These are phyloP conservation scores for Serendipita vermifera DNA, from an alignment of 768 basidiomycete species.

Conservation along the genomic window DNA sequence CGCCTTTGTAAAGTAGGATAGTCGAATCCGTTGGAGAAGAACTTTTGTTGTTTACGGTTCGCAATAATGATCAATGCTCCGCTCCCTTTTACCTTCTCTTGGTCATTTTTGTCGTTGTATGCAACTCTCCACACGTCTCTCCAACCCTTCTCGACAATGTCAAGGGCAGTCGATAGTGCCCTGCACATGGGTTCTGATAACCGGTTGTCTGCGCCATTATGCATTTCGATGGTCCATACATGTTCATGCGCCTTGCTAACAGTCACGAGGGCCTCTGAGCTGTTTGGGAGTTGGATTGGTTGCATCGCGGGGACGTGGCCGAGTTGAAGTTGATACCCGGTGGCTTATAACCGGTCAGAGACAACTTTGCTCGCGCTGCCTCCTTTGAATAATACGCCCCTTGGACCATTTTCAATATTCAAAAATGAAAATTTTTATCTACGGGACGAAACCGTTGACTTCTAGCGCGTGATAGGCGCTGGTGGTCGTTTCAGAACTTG, in stretches of 20 bases:
- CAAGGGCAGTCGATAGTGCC: constrained; percentile 15
- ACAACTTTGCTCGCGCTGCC: too few species aligned
- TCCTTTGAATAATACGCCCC: too few species aligned
- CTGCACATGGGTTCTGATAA: constrained; percentile 12
- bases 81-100: constrained; percentile 10
- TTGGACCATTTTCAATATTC: too few species aligned
- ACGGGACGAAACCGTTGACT: too few species aligned
- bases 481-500: too few species aligned
- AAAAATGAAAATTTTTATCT: too few species aligned
- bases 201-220: constrained; percentile 17
- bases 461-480: too few species aligned
- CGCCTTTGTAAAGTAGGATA: constrained; percentile 10
- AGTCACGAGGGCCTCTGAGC: constrained; percentile 4
- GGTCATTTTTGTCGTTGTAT: constrained; percentile 1
- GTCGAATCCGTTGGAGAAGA: constrained; percentile 16
- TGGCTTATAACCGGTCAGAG: neutral
- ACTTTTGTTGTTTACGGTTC: constrained; percentile 15
- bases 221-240: constrained; percentile 15
- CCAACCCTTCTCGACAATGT: constrained; percentile 16
- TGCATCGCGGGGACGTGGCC: neutral
- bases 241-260: neutral
- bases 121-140: constrained; percentile 7
- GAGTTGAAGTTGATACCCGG: neutral
- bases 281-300: neutral
- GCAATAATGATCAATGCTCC: constrained; percentile 15